Evolutionary conservation across 176 grass and related monocot species (phyloP).

Genomic region (Carex parvula): DNA sequence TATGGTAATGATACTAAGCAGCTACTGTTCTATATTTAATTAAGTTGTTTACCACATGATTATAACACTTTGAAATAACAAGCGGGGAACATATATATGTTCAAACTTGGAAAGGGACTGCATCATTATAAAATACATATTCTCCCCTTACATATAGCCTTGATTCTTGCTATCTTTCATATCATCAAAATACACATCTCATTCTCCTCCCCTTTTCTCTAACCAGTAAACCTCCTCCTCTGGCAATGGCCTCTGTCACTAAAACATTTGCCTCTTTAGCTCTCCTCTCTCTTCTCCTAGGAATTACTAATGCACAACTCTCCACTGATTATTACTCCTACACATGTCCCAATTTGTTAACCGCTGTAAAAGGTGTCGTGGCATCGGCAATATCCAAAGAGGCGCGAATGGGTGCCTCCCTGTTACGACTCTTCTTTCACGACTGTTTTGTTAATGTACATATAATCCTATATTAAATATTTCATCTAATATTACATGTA

Average conservation of each 20-base stretch:
- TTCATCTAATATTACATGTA: neutral
- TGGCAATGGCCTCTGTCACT: slow-evolving; percentile 3
- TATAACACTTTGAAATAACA: neutral
- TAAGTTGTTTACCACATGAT: neutral
- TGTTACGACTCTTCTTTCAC: slow-evolving; percentile 86
- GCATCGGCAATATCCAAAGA: slow-evolving; percentile 42
- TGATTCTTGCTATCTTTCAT: neutral
- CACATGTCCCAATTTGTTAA: slow-evolving; percentile 52
- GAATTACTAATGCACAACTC: neutral
- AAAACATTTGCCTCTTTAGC: neutral
- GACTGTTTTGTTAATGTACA: slow-evolving; percentile 70
- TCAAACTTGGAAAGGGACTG: neutral
- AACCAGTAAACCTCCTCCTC: neutral
- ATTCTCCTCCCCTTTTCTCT: neutral
- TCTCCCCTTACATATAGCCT: slow-evolving; percentile 15
- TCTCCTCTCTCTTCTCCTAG: neutral
- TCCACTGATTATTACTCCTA: slow-evolving; percentile 45
- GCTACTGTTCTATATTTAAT: neutral
- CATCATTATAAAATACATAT: neutral
- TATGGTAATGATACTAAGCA: neutral
- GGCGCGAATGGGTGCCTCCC: slow-evolving; percentile 70
- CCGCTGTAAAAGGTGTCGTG: slow-evolving; percentile 39
- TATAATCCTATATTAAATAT: neutral
- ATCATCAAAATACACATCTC: slow-evolving; percentile 6
- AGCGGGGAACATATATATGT: neutral